Evolutionary conservation across 2,329 filamentous ascomycete genomes (phyloP).

Genomic region (Botrytis fabae): DNA sequence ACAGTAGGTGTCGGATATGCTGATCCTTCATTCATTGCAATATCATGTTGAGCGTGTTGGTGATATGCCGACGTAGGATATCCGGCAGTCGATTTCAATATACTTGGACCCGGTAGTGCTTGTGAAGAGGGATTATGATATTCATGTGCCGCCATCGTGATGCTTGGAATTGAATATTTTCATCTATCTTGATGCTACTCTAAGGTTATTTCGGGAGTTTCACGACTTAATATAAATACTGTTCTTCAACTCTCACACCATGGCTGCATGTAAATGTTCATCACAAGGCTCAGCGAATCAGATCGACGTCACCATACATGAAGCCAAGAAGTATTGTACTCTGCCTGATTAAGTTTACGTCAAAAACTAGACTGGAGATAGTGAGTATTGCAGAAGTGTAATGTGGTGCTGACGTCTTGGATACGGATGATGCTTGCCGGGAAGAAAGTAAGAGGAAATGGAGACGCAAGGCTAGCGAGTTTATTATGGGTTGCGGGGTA

Average conservation of each 20-base stretch:
- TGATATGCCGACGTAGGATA: slow-evolving; percentile 13
- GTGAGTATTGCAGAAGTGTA: background rate
- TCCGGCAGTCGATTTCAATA: background rate
- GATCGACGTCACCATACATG: slow-evolving; percentile 20
- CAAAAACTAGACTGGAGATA: background rate
- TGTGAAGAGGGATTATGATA: slow-evolving; percentile 8
- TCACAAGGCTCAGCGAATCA: slow-evolving; percentile 10
- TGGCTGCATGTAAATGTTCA: background rate
- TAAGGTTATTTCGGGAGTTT: background rate
- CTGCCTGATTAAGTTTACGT: slow-evolving; percentile 5
- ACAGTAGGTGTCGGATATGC: background rate
- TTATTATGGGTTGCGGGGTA: background rate
- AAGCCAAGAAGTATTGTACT: slow-evolving; percentile 8
- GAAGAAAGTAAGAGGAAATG: background rate
- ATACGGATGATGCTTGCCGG: slow-evolving; percentile 5
- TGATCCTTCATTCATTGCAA: background rate
- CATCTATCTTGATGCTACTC: background rate
- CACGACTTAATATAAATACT: background rate
- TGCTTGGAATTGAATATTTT: background rate
- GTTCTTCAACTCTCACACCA: background rate
- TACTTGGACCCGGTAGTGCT: background rate
- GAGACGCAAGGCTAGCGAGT: background rate
- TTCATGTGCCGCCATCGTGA: slow-evolving; percentile 2
- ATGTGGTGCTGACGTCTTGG: background rate
- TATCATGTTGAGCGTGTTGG: slow-evolving; percentile 11